phyloP scores from a whole-genome alignment of 345 rosid genomes.

The rapeseed (Brassica napus) region DNA sequence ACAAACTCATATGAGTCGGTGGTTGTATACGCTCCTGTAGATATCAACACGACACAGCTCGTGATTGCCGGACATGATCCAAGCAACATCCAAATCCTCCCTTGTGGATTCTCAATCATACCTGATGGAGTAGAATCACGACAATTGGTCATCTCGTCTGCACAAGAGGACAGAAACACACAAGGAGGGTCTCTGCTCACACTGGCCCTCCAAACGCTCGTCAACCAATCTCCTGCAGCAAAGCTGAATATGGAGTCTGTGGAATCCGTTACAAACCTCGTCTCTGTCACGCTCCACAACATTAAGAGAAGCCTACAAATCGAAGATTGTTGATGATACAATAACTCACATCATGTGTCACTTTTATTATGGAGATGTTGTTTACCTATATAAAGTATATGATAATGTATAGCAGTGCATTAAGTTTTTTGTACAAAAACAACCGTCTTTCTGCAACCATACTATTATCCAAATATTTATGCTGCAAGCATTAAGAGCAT shows the following conservation, averaged over 20 bases:
- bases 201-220: conserved; percentile 71
- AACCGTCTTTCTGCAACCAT: background rate
- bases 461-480: background rate
- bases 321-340: conserved; percentile 61
- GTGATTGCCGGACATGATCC: conserved; percentile 93
- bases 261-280: conserved; percentile 71
- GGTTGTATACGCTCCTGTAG: conserved; percentile 85
- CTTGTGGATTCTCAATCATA: conserved; percentile 93
- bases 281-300: conserved; percentile 75
- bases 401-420: conserved; percentile 33
- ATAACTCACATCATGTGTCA: conserved; percentile 16
- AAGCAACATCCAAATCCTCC: conserved; percentile 73
- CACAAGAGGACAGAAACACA: conserved; percentile 71
- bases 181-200: conserved; percentile 93
- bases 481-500: background rate
- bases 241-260: conserved; percentile 74
- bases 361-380: conserved; percentile 3
- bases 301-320: conserved; percentile 82
- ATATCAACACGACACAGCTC: conserved; percentile 70
- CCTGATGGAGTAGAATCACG: conserved; percentile 88
- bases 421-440: conserved; percentile 27
- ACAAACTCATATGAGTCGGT: conserved; percentile 83
- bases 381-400: conserved; percentile 22
- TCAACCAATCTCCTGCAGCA: conserved; percentile 68
- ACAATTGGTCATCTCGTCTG: conserved; percentile 79